phyloP scores from a whole-genome alignment of 139 green algal genomes.

The Penium margaritaceum region DNA sequence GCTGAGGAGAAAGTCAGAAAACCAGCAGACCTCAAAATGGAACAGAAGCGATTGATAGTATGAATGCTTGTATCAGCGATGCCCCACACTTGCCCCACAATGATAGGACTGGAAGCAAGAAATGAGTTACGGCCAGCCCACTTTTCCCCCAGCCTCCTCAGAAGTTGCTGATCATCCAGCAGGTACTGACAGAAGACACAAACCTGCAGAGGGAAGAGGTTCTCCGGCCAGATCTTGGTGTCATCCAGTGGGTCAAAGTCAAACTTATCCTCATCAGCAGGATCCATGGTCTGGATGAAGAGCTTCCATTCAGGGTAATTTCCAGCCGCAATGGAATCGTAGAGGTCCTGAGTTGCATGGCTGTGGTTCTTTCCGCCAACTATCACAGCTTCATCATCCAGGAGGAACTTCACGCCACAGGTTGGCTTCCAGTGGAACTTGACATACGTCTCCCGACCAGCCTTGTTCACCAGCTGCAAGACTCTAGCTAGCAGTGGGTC shows the following conservation, averaged over 20 bases:
- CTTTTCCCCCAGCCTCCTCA: too few species aligned
- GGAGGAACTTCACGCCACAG: constrained; percentile 69
- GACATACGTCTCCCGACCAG: constrained; percentile 74
- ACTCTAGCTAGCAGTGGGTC: too few species aligned
- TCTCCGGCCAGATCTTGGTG: constrained; percentile 78
- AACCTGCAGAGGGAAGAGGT: constrained; percentile 66
- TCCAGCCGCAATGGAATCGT: constrained; percentile 76
- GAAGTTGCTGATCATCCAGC: too few species aligned
- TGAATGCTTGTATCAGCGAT: too few species aligned
- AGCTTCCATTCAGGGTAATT: constrained; percentile 92
- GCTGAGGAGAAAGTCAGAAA: too few species aligned
- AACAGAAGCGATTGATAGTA: too few species aligned
- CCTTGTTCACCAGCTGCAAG: constrained; percentile 63
- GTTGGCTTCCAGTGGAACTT: constrained; percentile 97
- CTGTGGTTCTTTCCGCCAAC: constrained; percentile 88
- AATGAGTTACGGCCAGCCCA: too few species aligned
- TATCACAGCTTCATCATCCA: constrained; percentile 78
- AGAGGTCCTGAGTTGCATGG: constrained; percentile 90
- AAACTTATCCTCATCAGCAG: constrained; percentile 64
- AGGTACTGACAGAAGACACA: too few species aligned
- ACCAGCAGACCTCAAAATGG: too few species aligned
- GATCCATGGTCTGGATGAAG: constrained; percentile 85
- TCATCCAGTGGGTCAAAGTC: constrained; percentile 80
- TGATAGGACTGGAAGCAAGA: too few species aligned
- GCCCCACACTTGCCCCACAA: too few species aligned